A percentile compares a stretch with the other conserved stretches of the same genome.
phyloP scores from a whole-genome alignment of 257 asterid species.

The Sherardia arvensis region DNA sequence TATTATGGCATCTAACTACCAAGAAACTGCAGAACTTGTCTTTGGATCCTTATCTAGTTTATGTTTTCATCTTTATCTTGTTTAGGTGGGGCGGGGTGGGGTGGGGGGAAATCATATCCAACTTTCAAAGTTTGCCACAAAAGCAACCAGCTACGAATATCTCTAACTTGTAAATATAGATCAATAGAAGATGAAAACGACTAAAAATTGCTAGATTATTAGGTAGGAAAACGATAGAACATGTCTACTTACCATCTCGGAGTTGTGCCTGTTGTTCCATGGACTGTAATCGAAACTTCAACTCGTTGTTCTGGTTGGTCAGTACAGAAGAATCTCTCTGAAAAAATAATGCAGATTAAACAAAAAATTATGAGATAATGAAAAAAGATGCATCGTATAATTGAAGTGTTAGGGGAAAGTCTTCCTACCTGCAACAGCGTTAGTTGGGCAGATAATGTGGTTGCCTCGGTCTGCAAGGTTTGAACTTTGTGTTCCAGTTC shows the following conservation, averaged over 20 bases:
- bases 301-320: conserved; percentile 51
- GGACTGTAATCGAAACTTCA: conserved; percentile 59
- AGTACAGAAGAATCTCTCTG: conserved; percentile 61
- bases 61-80: background rate
- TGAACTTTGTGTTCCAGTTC: conserved; percentile 58
- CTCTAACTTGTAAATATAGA: background rate
- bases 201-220: background rate
- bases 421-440: conserved; percentile 45
- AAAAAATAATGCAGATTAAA: conserved; percentile 7
- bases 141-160: background rate
- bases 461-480: conserved; percentile 58
- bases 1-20: conserved; percentile 8
- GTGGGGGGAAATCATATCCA: background rate
- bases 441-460: conserved; percentile 54
- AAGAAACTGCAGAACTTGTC: background rate
- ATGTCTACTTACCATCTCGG: conserved; percentile 40
- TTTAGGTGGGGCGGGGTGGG: background rate
- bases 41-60: background rate
- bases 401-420: background rate
- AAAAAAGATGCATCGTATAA: background rate
- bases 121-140: background rate
- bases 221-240: background rate
- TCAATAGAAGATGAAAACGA: background rate
- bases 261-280: conserved; percentile 71
- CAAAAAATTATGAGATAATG: background rate